Evolutionary conservation across 805 yeast genomes (phyloP).

Genomic region (Yarrowia hollandica): DNA sequence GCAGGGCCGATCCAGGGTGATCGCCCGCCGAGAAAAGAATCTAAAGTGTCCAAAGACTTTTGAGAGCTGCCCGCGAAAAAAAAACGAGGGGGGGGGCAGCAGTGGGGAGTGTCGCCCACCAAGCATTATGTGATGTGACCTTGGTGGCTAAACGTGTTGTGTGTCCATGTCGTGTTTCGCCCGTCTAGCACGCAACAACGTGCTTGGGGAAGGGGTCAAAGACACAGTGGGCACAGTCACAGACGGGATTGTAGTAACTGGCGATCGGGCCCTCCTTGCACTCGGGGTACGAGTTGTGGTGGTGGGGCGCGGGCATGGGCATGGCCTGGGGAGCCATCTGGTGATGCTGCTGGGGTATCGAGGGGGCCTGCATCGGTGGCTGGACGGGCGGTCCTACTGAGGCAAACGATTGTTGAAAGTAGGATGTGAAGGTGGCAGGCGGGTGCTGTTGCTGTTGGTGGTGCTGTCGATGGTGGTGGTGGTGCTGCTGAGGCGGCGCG

Average conservation of each 20-base stretch:
- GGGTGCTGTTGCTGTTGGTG: neutral
- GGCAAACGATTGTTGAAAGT: constrained; percentile 36
- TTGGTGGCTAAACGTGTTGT: too few species aligned
- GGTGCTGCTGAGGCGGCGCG: neutral
- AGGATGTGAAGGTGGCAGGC: constrained; percentile 30
- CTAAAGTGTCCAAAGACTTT: constrained; percentile 21
- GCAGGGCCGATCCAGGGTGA: too few species aligned
- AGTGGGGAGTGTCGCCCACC: neutral
- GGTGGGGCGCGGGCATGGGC: constrained; percentile 12
- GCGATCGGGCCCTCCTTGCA: constrained; percentile 28
- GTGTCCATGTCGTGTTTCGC: too few species aligned
- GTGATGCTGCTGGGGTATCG: constrained; percentile 7
- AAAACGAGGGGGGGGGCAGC: neutral
- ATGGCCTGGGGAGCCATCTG: constrained; percentile 1
- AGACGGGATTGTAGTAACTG: constrained; percentile 19
- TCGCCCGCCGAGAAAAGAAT: neutral
- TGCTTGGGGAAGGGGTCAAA: constrained; percentile 27
- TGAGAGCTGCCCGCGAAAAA: neutral
- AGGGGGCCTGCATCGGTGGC: constrained; percentile 7
- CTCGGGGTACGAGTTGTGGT: neutral
- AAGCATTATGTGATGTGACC: neutral
- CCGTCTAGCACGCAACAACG: constrained; percentile 19
- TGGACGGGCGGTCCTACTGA: constrained; percentile 17
- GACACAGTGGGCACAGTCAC: constrained; percentile 27
- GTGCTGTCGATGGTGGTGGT: neutral